Evolutionary conservation across 768 basidiomycete genomes (phyloP).

Genomic region (Trametes meyenii): DNA sequence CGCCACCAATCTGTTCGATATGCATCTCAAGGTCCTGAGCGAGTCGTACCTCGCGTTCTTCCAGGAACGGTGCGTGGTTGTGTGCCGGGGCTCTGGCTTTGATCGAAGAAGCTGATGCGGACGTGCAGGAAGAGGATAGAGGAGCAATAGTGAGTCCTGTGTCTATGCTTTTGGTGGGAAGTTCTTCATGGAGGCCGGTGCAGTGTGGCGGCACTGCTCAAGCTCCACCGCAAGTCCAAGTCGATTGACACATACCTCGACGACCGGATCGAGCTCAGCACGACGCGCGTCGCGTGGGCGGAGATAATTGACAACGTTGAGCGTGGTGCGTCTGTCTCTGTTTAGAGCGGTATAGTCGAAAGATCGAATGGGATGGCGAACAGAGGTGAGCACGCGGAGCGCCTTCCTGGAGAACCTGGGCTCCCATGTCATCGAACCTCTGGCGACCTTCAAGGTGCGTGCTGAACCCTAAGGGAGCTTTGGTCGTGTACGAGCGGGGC

Average conservation of each 20-base stretch:
- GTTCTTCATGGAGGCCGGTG: not conserved
- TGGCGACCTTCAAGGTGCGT: constrained; percentile 66
- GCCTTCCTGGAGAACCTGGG: constrained; percentile 76
- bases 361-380: not conserved
- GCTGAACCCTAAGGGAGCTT: not conserved
- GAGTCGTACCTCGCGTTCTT: constrained; percentile 87
- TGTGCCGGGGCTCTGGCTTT: constrained; percentile 21
- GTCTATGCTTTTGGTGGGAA: not conserved
- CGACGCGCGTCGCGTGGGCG: constrained; percentile 74
- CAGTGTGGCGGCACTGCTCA: constrained; percentile 76
- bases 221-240: constrained; percentile 71
- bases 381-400: constrained; percentile 81
- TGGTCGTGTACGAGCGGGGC: not conserved
- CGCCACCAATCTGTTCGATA: constrained; percentile 72
- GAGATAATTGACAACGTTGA: constrained; percentile 88
- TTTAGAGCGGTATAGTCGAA: not conserved
- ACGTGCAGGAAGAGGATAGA: constrained; percentile 74
- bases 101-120: constrained; percentile 16
- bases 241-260: constrained; percentile 72
- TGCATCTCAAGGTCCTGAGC: constrained; percentile 65
- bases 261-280: constrained; percentile 64
- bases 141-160: constrained; percentile 70
- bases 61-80: constrained; percentile 67
- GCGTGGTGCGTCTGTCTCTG: constrained; percentile 52
- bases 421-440: constrained; percentile 71